These are phyloP conservation scores for Letharia lupina DNA, from an alignment of 495 filamentous ascomycete species.

Conservation along the genomic window DNA sequence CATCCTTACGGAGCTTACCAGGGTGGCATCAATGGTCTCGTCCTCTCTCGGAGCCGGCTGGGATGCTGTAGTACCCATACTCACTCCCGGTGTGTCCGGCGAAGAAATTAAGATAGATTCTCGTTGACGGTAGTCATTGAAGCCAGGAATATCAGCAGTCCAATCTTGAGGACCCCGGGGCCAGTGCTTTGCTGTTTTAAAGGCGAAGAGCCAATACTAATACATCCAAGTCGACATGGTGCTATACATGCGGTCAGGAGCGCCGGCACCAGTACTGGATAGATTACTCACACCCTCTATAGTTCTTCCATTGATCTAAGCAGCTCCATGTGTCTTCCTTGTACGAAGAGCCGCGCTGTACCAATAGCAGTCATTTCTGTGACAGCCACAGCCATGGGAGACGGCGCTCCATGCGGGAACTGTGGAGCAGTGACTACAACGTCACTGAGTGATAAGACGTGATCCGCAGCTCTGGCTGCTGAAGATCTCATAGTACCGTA, in stretches of 20 bases:
- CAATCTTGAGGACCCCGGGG: constrained; percentile 34
- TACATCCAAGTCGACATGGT: constrained; percentile 31
- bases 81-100: constrained; percentile 3
- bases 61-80: constrained; percentile 9
- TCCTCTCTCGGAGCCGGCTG: constrained; percentile 1
- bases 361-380: constrained; percentile 27
- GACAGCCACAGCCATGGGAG: constrained; percentile 26
- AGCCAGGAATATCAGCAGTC: constrained; percentile 27
- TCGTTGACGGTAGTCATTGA: constrained; percentile 18
- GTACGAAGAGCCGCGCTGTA: constrained; percentile 30
- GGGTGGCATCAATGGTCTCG: not conserved
- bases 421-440: constrained; percentile 23
- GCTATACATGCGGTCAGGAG: constrained; percentile 13
- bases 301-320: constrained; percentile 25
- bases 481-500: constrained; percentile 20
- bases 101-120: constrained; percentile 10
- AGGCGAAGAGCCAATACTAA: constrained; percentile 38
- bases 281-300: constrained; percentile 25
- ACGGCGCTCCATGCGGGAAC: constrained; percentile 26
- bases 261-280: not conserved
- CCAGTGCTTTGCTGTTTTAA: constrained; percentile 38
- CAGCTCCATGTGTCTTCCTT: constrained; percentile 29
- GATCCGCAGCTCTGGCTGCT: constrained; percentile 19
- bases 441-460: constrained; percentile 24
- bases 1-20: not conserved